A percentile compares a stretch with the other conserved stretches of the same genome.
Evolutionary conservation across 495 filamentous ascomycete species (phyloP).

Genomic region (Neurospora sp.): DNA sequence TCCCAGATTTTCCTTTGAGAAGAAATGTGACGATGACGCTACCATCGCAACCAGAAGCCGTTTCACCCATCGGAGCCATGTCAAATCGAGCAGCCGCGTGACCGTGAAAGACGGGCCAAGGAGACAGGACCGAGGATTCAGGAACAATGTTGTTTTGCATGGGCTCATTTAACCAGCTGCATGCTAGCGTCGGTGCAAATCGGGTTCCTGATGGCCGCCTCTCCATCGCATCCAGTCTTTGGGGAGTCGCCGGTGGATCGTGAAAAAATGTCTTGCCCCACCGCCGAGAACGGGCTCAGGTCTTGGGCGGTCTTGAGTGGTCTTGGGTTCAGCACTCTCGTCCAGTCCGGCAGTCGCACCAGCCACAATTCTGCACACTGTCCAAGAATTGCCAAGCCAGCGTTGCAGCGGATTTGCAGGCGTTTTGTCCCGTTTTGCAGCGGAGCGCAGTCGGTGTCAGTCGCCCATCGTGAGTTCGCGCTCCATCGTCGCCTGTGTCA

Average conservation of each 20-base stretch:
- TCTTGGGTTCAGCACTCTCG: neutral
- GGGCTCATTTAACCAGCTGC: neutral
- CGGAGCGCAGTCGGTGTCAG: neutral
- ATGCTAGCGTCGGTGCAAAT: neutral
- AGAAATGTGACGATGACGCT: neutral
- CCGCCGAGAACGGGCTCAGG: neutral
- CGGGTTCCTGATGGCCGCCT: neutral
- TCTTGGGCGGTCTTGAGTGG: neutral
- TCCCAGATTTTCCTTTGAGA: neutral
- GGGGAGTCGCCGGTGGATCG: neutral
- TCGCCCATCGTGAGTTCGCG: slow-evolving; percentile 10
- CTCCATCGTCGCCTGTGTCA: neutral
- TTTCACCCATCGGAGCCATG: neutral
- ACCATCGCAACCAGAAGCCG: neutral
- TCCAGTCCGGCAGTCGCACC: slow-evolving; percentile 12
- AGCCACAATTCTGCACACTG: slow-evolving; percentile 10
- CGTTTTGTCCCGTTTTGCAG: neutral
- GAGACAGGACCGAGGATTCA: neutral
- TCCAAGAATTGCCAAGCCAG: neutral
- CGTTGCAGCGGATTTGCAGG: neutral
- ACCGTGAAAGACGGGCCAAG: neutral
- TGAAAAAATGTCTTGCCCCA: neutral
- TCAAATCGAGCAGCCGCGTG: neutral
- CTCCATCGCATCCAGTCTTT: neutral
- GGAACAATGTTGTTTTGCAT: neutral